Percentiles rank a stretch among this genome's conserved stretches.
phyloP scores from a whole-genome alignment of 805 yeast genomes.

The Metschnikowia lunata region DNA sequence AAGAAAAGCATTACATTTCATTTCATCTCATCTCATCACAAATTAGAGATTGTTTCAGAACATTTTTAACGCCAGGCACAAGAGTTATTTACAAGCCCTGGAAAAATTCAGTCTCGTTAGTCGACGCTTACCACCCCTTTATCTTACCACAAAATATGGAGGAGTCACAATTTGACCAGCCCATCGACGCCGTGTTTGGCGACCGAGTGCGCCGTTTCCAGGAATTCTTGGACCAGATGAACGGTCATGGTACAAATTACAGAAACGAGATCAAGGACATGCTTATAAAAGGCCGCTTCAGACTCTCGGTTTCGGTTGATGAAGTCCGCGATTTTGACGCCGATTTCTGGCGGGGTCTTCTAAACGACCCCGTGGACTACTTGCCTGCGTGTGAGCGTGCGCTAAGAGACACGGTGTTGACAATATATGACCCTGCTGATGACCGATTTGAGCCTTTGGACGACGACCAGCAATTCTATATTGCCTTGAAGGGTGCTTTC shows the following conservation, averaged over 20 bases:
- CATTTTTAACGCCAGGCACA: too few relatives aligned
- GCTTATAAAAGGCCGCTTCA: slow-evolving; percentile 59
- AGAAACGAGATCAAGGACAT: slow-evolving; percentile 66
- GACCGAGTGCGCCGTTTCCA: slow-evolving; percentile 87
- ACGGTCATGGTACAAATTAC: slow-evolving; percentile 55
- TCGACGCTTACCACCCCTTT: neutral
- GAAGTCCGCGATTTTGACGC: slow-evolving; percentile 82
- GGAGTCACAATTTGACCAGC: slow-evolving; percentile 26
- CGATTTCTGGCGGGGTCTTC: slow-evolving; percentile 70
- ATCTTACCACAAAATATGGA: slow-evolving; percentile 14
- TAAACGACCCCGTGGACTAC: slow-evolving; percentile 74
- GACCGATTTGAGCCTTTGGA: slow-evolving; percentile 49
- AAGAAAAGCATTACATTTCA: too few relatives aligned
- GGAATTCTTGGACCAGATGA: slow-evolving; percentile 66
- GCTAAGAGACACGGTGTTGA: slow-evolving; percentile 69
- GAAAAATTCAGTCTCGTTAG: too few relatives aligned
- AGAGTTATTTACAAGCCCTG: too few relatives aligned
- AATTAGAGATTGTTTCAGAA: too few relatives aligned
- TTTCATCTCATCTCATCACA: too few relatives aligned
- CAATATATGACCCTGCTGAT: slow-evolving; percentile 62
- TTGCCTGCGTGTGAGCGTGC: slow-evolving; percentile 90
- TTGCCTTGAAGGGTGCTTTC: slow-evolving; percentile 86
- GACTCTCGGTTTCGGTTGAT: slow-evolving; percentile 76
- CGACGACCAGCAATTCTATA: slow-evolving; percentile 60
- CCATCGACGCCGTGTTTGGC: slow-evolving; percentile 51